Evolutionary conservation across 352 stramenopile species (phyloP), one percentile per base, ranked within the genome.

Genomic region (Phytopythium kandeliae): DNA sequence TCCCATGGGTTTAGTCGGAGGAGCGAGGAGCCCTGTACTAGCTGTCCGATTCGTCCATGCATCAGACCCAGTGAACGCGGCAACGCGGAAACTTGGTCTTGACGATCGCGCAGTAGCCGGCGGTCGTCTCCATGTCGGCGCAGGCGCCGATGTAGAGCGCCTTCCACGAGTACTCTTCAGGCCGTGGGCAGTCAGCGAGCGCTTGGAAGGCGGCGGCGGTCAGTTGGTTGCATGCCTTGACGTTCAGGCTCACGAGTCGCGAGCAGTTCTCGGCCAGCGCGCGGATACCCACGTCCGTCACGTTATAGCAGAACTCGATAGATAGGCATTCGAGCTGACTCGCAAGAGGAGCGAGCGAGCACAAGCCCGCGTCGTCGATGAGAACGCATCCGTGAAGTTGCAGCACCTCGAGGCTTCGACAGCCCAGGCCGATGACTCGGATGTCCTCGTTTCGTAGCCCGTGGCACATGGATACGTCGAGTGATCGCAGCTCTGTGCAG

Each of bases 151-250:
- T 85, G 40, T 89, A 74, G 16, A 53, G 11, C 11, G 16, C 24
- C 17, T 35, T 19, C 47, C 47, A 53, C 22, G n/a, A 21, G 9
- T 22, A n/a, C 17, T 33, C 25, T 3, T 34, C 33, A 4, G 33
- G 24, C 4, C 47, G 47, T 8, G 31, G 21, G 2, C 22, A 12
- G 1, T 17, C 28, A 5, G 47, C 47, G 24, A 89, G 65, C 31
- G 60, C 71, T 37, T 74, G 57, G 42, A 97, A 91, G 15, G 75
- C 65, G 1, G 55, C 45, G 30, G 74, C 47, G 8, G 84, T 92
- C 26, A 96, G 72, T 48, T 89, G 71, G 54, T 91, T 89, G 54
- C 83, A 89, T 7, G 88, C 87, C n/a, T 91, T 92, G 37, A 97
- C 52, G 59, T 95, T 93, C 22, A 97, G 52, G 31, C 84, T 55